phyloP scores from a whole-genome alignment of 2,329 filamentous ascomycete species.

The Microdochium paspali region DNA sequence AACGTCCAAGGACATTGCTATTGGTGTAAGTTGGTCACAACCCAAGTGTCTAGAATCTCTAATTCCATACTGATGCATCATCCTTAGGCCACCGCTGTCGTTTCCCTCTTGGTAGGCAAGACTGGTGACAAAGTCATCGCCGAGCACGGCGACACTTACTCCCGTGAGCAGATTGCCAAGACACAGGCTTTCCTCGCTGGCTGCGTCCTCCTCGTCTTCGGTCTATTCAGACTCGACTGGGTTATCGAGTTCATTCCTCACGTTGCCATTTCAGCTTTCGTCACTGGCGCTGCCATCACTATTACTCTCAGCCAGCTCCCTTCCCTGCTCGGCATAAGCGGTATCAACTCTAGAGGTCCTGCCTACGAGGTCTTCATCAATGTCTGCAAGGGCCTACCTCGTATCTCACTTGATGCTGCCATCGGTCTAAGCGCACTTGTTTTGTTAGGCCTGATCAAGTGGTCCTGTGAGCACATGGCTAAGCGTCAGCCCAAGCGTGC shows the following conservation, averaged over 20 bases:
- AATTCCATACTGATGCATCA: constrained; percentile 4
- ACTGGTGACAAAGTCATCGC: constrained; percentile 27
- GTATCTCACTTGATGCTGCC: constrained; percentile 55
- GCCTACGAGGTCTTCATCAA: constrained; percentile 36
- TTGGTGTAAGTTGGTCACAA: constrained; percentile 39
- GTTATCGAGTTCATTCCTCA: constrained; percentile 42
- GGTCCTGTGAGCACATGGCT: constrained; percentile 49
- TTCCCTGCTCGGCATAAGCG: constrained; percentile 29
- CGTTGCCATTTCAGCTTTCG: constrained; percentile 38
- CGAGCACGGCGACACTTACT: constrained; percentile 19
- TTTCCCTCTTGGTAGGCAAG: constrained; percentile 39
- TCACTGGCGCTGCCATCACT: constrained; percentile 40
- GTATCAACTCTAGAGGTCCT: constrained; percentile 32
- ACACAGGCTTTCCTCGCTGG: constrained; percentile 35
- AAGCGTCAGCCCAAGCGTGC: constrained; percentile 48
- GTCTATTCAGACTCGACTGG: constrained; percentile 37
- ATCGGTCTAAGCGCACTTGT: constrained; percentile 60
- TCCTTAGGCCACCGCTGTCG: constrained; percentile 31
- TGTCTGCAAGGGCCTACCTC: constrained; percentile 26
- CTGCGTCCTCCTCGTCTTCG: constrained; percentile 30
- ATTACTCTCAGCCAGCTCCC: constrained; percentile 39
- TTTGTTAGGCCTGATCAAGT: constrained; percentile 57
- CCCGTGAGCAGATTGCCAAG: constrained; percentile 30
- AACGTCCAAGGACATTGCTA: constrained; percentile 78
- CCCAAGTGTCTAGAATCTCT: rapidly evolving